Evolutionary conservation across 176 grass and related monocot genomes (phyloP).

Genomic region (Carex littledalei): DNA sequence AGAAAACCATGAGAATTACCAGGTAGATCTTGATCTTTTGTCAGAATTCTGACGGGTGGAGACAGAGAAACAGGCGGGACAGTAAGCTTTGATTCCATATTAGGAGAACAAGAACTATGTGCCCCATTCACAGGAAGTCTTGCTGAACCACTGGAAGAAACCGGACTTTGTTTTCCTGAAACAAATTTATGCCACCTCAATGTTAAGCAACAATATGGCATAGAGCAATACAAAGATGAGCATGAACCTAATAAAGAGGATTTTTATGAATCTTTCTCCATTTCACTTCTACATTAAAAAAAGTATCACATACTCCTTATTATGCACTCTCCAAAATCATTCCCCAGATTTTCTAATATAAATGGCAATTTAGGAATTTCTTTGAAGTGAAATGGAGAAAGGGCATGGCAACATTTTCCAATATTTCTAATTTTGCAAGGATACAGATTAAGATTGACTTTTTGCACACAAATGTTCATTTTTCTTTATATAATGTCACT

Average conservation of each 20-base stretch:
- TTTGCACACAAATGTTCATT: neutral
- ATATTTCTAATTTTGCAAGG: neutral
- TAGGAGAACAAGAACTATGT: neutral
- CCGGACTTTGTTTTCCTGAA: conserved; percentile 16
- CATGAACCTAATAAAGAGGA: neutral
- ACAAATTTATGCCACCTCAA: neutral
- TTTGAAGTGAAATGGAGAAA: neutral
- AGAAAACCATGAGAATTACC: conserved; percentile 1
- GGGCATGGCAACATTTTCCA: neutral
- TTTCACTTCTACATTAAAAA: neutral
- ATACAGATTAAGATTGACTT: neutral
- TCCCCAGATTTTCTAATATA: neutral
- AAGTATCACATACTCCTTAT: neutral
- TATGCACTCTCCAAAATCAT: neutral
- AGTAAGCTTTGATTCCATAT: neutral
- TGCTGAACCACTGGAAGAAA: conserved; percentile 15
- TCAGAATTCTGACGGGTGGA: neutral
- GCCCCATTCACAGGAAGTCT: conserved; percentile 14
- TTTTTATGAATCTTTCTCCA: neutral
- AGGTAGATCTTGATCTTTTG: neutral
- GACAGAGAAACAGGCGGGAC: neutral
- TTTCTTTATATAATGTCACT: conserved; percentile 38
- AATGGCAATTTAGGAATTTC: neutral
- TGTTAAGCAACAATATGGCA: neutral
- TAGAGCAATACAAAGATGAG: neutral